These are phyloP conservation scores for Carex kokanica DNA, from an alignment of 176 grass and related monocot genomes.

Conservation along the genomic window DNA sequence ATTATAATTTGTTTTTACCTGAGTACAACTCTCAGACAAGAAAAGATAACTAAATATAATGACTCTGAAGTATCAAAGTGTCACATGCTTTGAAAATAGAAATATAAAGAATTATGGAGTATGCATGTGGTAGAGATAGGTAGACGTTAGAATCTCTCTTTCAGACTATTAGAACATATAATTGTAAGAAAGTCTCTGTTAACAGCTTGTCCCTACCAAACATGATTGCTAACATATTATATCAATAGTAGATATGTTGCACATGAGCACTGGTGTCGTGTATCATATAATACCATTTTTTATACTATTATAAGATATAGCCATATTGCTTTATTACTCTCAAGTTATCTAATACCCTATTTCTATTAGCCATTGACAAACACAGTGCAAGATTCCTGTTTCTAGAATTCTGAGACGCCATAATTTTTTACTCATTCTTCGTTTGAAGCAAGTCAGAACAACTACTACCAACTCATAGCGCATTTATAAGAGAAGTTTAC, in stretches of 20 bases:
- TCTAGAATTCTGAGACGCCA: neutral
- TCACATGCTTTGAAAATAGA: conserved; percentile 13
- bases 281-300: neutral
- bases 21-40: neutral
- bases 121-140: conserved; percentile 17
- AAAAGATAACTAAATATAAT: conserved; percentile 7
- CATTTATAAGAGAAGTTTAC: neutral
- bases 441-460: neutral
- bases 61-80: neutral
- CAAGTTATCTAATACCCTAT: neutral
- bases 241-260: conserved; percentile 10
- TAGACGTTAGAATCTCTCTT: conserved; percentile 15
- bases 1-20: neutral
- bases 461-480: neutral
- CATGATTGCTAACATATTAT: conserved; percentile 12
- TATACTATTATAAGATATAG: neutral
- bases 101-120: neutral
- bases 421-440: neutral
- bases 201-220: conserved; percentile 26
- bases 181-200: conserved; percentile 2
- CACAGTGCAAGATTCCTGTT: neutral
- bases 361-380: neutral
- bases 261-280: neutral
- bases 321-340: neutral
- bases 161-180: neutral